A percentile compares a stretch with the other conserved stretches of the same genome.
Evolutionary conservation across 1,284 basidiomycete species (phyloP).

Genomic region (Hymenochaete sp.): DNA sequence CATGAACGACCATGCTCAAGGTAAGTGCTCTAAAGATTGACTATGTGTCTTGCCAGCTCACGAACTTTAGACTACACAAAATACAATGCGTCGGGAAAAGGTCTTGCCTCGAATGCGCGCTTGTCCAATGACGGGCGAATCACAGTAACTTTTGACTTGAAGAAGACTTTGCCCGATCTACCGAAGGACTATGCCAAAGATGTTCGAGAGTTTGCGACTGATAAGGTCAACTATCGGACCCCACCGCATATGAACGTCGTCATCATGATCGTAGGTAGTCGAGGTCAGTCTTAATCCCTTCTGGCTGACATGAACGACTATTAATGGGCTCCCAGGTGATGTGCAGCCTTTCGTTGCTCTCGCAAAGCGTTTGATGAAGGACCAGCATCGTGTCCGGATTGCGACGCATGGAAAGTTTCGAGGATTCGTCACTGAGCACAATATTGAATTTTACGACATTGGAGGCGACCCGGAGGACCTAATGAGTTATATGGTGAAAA

Average conservation of each 20-base stretch:
- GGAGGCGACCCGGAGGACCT: slow-evolving; percentile 53
- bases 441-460: slow-evolving; percentile 48
- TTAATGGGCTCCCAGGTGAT: slow-evolving; percentile 38
- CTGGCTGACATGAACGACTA: neutral
- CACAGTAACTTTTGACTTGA: slow-evolving; percentile 36
- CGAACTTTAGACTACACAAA: slow-evolving; percentile 22
- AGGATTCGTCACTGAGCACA: slow-evolving; percentile 42
- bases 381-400: slow-evolving; percentile 57
- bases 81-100: slow-evolving; percentile 26
- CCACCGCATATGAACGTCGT: slow-evolving; percentile 47
- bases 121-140: slow-evolving; percentile 35
- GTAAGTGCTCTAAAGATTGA: too few species aligned
- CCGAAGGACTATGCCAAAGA: slow-evolving; percentile 37
- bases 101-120: slow-evolving; percentile 30
- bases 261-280: slow-evolving; percentile 56
- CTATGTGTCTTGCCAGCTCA: too few species aligned
- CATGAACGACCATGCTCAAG: too few species aligned
- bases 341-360: slow-evolving; percentile 66
- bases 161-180: slow-evolving; percentile 40
- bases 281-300: slow-evolving; percentile 35
- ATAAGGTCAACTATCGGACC: slow-evolving; percentile 29
- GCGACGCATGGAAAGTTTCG: slow-evolving; percentile 60
- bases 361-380: slow-evolving; percentile 40
- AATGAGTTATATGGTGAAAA: slow-evolving; percentile 55
- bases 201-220: slow-evolving; percentile 44